phyloP scores from a whole-genome alignment of 306 rosid genomes.

The Cajanus cajan region DNA sequence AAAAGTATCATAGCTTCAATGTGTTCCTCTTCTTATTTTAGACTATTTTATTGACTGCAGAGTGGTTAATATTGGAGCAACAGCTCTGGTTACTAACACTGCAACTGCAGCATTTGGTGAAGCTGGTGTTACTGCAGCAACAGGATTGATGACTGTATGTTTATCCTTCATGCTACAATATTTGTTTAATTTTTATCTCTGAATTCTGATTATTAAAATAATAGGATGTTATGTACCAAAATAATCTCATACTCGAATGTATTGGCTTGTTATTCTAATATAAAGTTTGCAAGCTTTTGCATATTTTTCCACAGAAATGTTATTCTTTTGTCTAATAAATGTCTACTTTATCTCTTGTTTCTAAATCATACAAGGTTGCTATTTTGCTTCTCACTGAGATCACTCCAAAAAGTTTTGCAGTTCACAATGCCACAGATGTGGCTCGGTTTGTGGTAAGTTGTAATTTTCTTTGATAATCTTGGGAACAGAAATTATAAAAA shows the following conservation, averaged over 20 bases:
- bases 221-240: not conserved
- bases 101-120: conserved; percentile 3
- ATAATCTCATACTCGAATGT: not conserved
- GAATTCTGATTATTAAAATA: not conserved
- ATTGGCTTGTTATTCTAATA: not conserved
- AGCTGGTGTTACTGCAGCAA: conserved; percentile 4
- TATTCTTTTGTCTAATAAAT: not conserved
- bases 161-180: not conserved
- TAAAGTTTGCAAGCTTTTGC: not conserved
- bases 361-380: conserved; percentile 66
- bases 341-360: conserved; percentile 20
- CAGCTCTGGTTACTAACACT: not conserved
- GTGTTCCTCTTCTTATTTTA: not conserved
- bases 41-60: not conserved
- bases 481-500: no score
- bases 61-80: not conserved
- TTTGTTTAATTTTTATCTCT: not conserved
- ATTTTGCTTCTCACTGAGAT: conserved; percentile 98
- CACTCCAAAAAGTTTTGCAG: conserved; percentile 97
- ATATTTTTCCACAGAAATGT: not conserved
- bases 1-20: not conserved
- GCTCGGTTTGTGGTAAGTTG: conserved; percentile 94
- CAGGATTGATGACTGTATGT: not conserved
- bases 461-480: not conserved
- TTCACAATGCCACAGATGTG: conserved; percentile 94